These are phyloP conservation scores for Pogostemon cablin DNA, from an alignment of 257 asterid genomes.

Conservation along the genomic window DNA sequence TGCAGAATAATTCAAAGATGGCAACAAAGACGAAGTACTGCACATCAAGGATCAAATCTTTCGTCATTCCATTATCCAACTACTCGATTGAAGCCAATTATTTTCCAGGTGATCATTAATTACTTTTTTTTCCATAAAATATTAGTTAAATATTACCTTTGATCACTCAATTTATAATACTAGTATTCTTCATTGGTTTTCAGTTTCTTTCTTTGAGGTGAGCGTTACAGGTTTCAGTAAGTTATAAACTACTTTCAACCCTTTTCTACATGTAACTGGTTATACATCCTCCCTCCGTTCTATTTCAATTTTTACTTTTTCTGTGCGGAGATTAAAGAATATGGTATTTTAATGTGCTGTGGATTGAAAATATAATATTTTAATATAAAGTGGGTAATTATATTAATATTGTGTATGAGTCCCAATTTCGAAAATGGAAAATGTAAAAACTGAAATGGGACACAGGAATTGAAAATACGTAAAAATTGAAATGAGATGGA, in stretches of 20 bases:
- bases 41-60: constrained; percentile 91
- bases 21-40: constrained; percentile 88
- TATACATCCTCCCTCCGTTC: no score
- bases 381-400: neutral
- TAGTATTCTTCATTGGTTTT: constrained; percentile 1
- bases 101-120: constrained; percentile 68
- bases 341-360: no score
- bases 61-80: constrained; percentile 81
- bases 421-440: no score
- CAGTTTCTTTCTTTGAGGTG: constrained; percentile 99
- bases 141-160: neutral
- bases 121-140: neutral
- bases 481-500: no score
- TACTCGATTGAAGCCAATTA: constrained; percentile 73
- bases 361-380: no score
- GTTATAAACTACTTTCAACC: constrained; percentile 9
- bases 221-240: constrained; percentile 40
- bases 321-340: no score
- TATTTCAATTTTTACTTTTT: no score
- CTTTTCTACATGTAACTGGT: no score
- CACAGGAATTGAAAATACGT: no score
- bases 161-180: neutral
- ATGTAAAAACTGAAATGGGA: no score
- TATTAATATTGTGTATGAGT: neutral
- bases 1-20: constrained; percentile 88